Evolutionary conservation across 2,329 filamentous ascomycete genomes (phyloP).

Genomic region (Arthrobotrys megalospora): DNA sequence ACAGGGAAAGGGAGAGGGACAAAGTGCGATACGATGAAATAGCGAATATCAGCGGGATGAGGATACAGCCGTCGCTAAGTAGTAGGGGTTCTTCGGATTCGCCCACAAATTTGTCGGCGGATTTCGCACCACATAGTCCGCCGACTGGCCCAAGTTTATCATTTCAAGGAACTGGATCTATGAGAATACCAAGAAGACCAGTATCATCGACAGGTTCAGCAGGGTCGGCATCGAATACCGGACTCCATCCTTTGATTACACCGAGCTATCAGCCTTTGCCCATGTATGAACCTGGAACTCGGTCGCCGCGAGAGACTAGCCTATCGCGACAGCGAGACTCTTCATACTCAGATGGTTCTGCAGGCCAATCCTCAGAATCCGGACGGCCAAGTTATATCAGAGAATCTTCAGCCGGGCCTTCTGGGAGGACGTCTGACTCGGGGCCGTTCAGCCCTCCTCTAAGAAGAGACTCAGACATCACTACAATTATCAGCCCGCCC

Average conservation of each 20-base stretch:
- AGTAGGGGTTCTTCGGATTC: slow-evolving; percentile 51
- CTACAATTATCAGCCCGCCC: slow-evolving; percentile 27
- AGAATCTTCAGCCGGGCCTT: slow-evolving; percentile 48
- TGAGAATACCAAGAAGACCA: slow-evolving; percentile 50
- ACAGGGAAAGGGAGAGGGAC: slow-evolving; percentile 39
- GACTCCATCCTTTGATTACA: slow-evolving; percentile 36
- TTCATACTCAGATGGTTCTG: slow-evolving; percentile 46
- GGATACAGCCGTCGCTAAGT: slow-evolving; percentile 49
- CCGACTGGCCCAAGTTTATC: slow-evolving; percentile 1
- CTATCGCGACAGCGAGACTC: slow-evolving; percentile 43
- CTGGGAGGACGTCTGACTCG: slow-evolving; percentile 12
- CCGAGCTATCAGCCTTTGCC: slow-evolving; percentile 26
- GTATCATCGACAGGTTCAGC: slow-evolving; percentile 54
- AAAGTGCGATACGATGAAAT: slow-evolving; percentile 58
- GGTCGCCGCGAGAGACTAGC: slow-evolving; percentile 42
- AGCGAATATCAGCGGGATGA: slow-evolving; percentile 54
- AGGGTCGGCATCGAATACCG: slow-evolving; percentile 43
- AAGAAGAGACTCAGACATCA: slow-evolving; percentile 47
- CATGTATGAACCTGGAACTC: slow-evolving; percentile 31
- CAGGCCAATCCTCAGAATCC: slow-evolving; percentile 46
- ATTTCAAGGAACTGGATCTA: slow-evolving; percentile 34
- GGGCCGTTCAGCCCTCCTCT: background rate
- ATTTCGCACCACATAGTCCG: slow-evolving; percentile 52
- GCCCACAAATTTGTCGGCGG: slow-evolving; percentile 50
- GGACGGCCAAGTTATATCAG: slow-evolving; percentile 38